Percentiles rank a stretch among this genome's conserved stretches.
These are phyloP conservation scores for Fusarium oxysporum DNA, from an alignment of 2,329 filamentous ascomycete species.

Conservation along the genomic window DNA sequence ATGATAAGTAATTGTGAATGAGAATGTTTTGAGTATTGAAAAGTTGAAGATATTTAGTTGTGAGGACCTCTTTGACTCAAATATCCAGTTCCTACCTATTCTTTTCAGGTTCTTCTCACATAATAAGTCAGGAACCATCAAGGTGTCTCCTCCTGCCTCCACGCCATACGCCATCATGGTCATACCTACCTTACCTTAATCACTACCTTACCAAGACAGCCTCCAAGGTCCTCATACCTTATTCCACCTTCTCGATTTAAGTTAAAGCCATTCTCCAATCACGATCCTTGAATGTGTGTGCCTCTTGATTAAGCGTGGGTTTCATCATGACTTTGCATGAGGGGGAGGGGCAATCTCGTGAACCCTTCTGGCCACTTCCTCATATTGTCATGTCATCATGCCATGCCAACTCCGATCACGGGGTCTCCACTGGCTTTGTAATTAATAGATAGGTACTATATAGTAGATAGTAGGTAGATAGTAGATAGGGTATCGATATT, in stretches of 20 bases:
- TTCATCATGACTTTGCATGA: constrained; percentile 26
- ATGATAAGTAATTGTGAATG: not conserved
- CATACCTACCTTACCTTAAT: not conserved
- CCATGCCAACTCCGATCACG: constrained; percentile 1
- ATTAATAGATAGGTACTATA: not conserved
- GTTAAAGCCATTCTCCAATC: constrained; percentile 24
- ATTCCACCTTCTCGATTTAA: not conserved
- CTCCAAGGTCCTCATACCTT: constrained; percentile 15
- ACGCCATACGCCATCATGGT: constrained; percentile 10
- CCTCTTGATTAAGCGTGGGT: constrained; percentile 12
- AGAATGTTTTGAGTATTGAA: not conserved
- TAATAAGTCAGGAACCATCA: constrained; percentile 28
- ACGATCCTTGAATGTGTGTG: not conserved
- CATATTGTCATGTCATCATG: constrained; percentile 1
- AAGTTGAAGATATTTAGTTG: not conserved
- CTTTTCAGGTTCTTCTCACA: not conserved
- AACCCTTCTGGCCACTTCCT: constrained; percentile 36
- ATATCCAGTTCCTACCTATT: not conserved
- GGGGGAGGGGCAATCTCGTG: constrained; percentile 28
- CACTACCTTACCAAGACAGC: not conserved
- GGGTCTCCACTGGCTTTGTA: not conserved
- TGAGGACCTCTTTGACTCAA: constrained; percentile 29
- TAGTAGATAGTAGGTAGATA: not conserved
- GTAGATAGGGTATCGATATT: constrained; percentile 25
- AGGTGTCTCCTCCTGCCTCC: constrained; percentile 20